Evolutionary conservation across 148 eudicot genomes (phyloP), one percentile per base, ranked within the genome.

Genomic region (Linanthus parryae): DNA sequence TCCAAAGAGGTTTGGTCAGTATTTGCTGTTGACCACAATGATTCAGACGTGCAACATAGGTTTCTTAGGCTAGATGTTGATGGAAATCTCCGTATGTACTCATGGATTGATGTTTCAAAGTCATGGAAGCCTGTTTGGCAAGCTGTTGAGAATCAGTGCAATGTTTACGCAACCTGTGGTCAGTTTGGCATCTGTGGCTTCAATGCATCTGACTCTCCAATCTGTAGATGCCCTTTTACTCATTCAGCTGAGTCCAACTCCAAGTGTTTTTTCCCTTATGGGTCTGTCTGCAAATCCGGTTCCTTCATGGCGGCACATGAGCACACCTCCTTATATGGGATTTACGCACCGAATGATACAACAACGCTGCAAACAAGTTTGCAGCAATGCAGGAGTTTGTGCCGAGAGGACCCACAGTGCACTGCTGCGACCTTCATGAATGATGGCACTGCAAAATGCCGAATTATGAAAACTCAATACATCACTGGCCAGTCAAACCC

Each of bases 151-250:
- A 78, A 82, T 47, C 88, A 82, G 56, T 82, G 88, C 48, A 66
- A 78, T 35, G 81, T 82, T 31, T 82, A 74, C 52, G 84, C 81
- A 37, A 82, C 88, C n/a, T 82, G 84, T 75, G 78, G 68, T 17
- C 61, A 44, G 25, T 49, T 48, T 43, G 88, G 88, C 19, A 49
- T 78, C 19, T 82, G 88, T 28, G 31, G 52, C 14, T 72, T 65
- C 31, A 52, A 62, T 51, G 52, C 57, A 13, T 66, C 76, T 0
- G 73, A 76, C 22, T 66, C 47, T 29, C 54, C 73, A 13, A 40
- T 68, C 5, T 82, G 89, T 47, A 64, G 33, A 30, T 82, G 89
- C 66, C 79, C 79, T 4, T 78, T 78, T 51, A 29, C 36, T 4
- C 23, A 48, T 11, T 17, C 62, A 41, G 22, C 36, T 13, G 63